Conservation (phyloP, 2,329 filamentous ascomycete species). For the Calonectria henricotiae region DNA sequence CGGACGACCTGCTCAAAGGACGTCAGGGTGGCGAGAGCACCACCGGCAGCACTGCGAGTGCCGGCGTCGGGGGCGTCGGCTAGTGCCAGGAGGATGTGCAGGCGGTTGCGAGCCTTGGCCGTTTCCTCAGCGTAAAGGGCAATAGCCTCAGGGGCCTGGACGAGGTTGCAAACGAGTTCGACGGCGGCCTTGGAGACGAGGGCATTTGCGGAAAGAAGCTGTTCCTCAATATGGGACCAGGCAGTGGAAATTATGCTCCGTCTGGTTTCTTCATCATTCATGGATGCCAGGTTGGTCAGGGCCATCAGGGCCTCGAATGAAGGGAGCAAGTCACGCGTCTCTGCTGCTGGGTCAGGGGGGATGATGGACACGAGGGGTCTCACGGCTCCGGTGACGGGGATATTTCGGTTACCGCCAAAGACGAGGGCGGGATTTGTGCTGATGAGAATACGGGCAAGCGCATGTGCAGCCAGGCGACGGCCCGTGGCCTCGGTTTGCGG, state of each 20-base stretch:
- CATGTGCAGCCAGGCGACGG: slow-evolving; percentile 80
- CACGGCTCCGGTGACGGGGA: slow-evolving; percentile 84
- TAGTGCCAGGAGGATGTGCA: slow-evolving; percentile 90
- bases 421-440: slow-evolving; percentile 88
- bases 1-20: slow-evolving; percentile 83
- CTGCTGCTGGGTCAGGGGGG: slow-evolving; percentile 73
- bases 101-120: slow-evolving; percentile 78
- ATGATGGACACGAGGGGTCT: slow-evolving; percentile 86
- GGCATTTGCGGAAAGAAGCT: slow-evolving; percentile 82
- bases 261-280: slow-evolving; percentile 77
- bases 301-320: slow-evolving; percentile 93
- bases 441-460: slow-evolving; percentile 88
- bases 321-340: slow-evolving; percentile 85
- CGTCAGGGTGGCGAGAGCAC: slow-evolving; percentile 88
- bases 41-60: slow-evolving; percentile 88
- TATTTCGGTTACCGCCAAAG: slow-evolving; percentile 84
- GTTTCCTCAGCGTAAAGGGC: slow-evolving; percentile 79
- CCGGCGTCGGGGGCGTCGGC: slow-evolving; percentile 87
- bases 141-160: slow-evolving; percentile 78
- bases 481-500: slow-evolving; percentile 66
- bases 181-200: slow-evolving; percentile 87
- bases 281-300: slow-evolving; percentile 92
- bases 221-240: slow-evolving; percentile 86
- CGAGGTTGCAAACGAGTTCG: slow-evolving; percentile 93
- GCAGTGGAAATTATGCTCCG: slow-evolving; percentile 80